phyloP scores from a whole-genome alignment of 805 yeast genomes.

The Cyberlindnera mrakii region DNA sequence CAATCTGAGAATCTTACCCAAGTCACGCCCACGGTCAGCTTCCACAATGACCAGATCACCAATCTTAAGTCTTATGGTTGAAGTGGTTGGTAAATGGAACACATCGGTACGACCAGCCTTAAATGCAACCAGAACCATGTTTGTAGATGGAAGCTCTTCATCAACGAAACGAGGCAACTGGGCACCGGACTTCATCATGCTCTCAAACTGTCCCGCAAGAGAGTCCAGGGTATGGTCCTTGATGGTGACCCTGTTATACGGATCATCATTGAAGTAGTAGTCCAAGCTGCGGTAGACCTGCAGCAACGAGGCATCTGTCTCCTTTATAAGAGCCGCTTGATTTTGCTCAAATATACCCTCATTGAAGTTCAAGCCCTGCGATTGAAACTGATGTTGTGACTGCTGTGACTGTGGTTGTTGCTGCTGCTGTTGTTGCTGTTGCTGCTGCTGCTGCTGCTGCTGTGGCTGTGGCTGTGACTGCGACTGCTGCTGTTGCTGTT shows the following conservation, averaged over 20 bases:
- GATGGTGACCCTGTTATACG: slow-evolving; percentile 18
- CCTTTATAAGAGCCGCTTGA: slow-evolving; percentile 6
- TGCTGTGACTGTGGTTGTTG: neutral
- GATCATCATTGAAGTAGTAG: slow-evolving; percentile 20
- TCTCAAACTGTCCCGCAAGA: slow-evolving; percentile 7
- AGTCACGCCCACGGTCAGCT: slow-evolving; percentile 79
- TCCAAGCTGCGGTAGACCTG: slow-evolving; percentile 18
- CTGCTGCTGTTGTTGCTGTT: slow-evolving; percentile 2
- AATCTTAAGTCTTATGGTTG: slow-evolving; percentile 34
- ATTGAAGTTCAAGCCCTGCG: slow-evolving; percentile 4
- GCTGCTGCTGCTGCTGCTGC: slow-evolving; percentile 7
- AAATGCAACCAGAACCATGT: slow-evolving; percentile 62
- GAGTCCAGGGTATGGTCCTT: slow-evolving; percentile 8
- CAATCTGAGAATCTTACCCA: slow-evolving; percentile 71
- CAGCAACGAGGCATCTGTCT: slow-evolving; percentile 12
- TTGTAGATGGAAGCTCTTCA: slow-evolving; percentile 22
- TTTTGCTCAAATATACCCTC: slow-evolving; percentile 9
- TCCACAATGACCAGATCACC: slow-evolving; percentile 73
- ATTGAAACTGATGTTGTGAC: neutral
- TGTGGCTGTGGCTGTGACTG: neutral
- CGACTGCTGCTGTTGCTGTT: neutral
- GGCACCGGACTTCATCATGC: slow-evolving; percentile 11
- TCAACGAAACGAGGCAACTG: slow-evolving; percentile 19
- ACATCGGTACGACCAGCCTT: slow-evolving; percentile 79
- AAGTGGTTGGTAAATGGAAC: slow-evolving; percentile 46